Conservation (phyloP, 805 yeast genomes). For the Metschnikowia corniflorae region DNA sequence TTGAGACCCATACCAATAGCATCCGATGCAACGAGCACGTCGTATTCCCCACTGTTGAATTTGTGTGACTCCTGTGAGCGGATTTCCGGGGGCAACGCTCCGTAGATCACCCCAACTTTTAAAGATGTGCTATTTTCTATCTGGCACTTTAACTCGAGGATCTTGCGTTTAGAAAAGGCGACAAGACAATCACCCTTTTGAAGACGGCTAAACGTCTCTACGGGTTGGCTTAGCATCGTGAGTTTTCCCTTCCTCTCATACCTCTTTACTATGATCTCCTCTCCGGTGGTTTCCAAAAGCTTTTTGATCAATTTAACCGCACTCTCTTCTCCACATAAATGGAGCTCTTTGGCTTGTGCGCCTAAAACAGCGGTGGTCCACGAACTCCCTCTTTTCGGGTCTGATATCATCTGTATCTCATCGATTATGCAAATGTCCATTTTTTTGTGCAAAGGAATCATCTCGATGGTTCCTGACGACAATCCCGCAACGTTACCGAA, state of each 20-base stretch:
- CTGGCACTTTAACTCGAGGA: constrained; percentile 61
- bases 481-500: constrained; percentile 71
- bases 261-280: constrained; percentile 62
- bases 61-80: constrained; percentile 76
- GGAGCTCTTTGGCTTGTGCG: constrained; percentile 78
- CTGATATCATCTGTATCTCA: constrained; percentile 94
- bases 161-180: constrained; percentile 73
- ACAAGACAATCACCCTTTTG: constrained; percentile 84
- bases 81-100: constrained; percentile 94
- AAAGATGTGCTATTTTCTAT: constrained; percentile 62
- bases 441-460: constrained; percentile 66
- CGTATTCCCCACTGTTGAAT: constrained; percentile 77
- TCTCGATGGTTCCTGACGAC: constrained; percentile 89
- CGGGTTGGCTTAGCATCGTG: constrained; percentile 42
- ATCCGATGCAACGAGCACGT: constrained; percentile 89
- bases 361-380: constrained; percentile 94
- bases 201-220: constrained; percentile 37
- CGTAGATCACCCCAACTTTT: constrained; percentile 87
- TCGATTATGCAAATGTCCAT: constrained; percentile 90
- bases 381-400: constrained; percentile 77
- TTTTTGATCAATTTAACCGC: constrained; percentile 64
- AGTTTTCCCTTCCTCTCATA: constrained; percentile 77
- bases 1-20: constrained; percentile 98
- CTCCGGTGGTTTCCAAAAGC: constrained; percentile 71
- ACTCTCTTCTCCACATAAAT: constrained; percentile 90